Conservation (phyloP, 2,329 filamentous ascomycete genomes). For the Neophaeococcomyces mojaviensis region DNA sequence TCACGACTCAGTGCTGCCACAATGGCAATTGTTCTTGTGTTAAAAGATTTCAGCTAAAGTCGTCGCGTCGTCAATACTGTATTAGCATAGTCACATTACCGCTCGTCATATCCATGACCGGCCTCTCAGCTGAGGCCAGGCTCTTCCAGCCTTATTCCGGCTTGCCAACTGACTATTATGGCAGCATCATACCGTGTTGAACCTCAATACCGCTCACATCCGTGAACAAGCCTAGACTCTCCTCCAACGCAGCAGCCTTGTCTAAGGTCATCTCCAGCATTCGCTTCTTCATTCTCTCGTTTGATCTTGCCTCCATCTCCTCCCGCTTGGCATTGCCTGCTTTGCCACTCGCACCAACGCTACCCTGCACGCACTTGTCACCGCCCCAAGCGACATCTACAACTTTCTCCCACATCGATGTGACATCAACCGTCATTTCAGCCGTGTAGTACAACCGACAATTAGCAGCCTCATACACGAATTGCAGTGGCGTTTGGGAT, state of each 20-base stretch:
- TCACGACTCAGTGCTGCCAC: too few relatives aligned
- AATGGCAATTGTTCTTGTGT: too few relatives aligned
- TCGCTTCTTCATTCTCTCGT: slow-evolving; percentile 1
- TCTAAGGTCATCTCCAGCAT: not conserved
- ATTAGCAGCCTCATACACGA: slow-evolving; percentile 53
- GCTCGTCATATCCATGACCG: too few relatives aligned
- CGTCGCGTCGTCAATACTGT: too few relatives aligned
- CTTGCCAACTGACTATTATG: too few relatives aligned
- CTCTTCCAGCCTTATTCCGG: too few relatives aligned
- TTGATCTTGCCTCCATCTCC: not conserved
- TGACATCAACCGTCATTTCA: slow-evolving; percentile 44
- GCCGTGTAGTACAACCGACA: slow-evolving; percentile 54
- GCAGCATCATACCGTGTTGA: slow-evolving; percentile 5
- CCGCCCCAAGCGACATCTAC: slow-evolving; percentile 34
- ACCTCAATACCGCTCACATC: slow-evolving; percentile 15
- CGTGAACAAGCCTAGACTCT: slow-evolving; percentile 16
- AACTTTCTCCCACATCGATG: slow-evolving; percentile 44
- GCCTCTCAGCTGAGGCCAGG: too few relatives aligned
- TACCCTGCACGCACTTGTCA: slow-evolving; percentile 31
- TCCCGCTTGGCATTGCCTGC: not conserved
- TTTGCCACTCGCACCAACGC: slow-evolving; percentile 6
- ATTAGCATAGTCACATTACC: too few relatives aligned
- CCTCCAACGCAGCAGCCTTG: slow-evolving; percentile 2
- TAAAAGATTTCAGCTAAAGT: too few relatives aligned
- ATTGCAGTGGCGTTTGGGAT: slow-evolving; percentile 47